Evolutionary conservation across 306 rosid genomes (phyloP), one percentile per base, ranked within the genome.

Genomic region (Morella rubra): DNA sequence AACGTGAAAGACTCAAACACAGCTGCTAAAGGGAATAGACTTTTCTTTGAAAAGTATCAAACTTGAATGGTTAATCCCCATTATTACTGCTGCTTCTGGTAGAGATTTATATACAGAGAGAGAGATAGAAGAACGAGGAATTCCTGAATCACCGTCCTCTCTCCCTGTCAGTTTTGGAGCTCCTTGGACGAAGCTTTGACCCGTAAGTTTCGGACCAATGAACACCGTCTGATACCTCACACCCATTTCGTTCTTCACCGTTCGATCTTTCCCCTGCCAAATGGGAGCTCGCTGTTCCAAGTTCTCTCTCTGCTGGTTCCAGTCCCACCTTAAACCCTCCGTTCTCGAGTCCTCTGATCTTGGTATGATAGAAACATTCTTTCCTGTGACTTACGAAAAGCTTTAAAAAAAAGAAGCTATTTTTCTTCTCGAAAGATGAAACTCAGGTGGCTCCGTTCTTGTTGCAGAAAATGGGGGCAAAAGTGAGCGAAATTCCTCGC

Each of bases 261-360:
- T 53, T 67, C 18, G 74, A 65, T 83, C 45, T 47, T 24, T 60
- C 73, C 54, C 72, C 40, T 76, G 62, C 18, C 18, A 77, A 59
- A 93, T 93, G 98, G 97, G 98, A 84, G 95, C 91, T 79, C 87
- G 95, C 77, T 93, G 98, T 89, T 93, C 98, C 65, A 93, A 86
- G 84, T 90, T 91, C 91, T 93, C 93, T 18, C 72, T 91, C 74
- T 91, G 98, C 76, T 93, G 98, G 96, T 85, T 91, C 85, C 85
- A 87, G 67, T 83, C 92, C 64, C 92, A 89, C 87, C 91, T 91
- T 81, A 93, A 88, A 72, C 76, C 97, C 73, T 87, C 97, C 83
- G 95, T 87, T 20, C 85, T 85, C 84, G 98, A 89, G 69, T 81
- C 98, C 74, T 73, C 97, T 74, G 98, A 93, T 78, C 86, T 83